phyloP scores from a whole-genome alignment of 306 rosid genomes.

The Senna tora region DNA sequence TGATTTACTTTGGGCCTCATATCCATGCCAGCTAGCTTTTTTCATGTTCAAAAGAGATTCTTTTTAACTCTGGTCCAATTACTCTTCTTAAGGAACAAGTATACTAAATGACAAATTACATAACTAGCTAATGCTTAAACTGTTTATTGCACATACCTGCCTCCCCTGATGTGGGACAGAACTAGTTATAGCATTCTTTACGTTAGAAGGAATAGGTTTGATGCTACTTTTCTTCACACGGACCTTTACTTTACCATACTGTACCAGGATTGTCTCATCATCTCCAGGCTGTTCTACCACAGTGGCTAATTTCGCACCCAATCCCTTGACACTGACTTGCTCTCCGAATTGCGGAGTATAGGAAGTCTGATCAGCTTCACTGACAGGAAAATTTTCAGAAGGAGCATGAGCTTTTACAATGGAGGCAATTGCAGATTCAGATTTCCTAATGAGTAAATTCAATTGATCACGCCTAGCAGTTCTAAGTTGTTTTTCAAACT shows the following conservation, averaged over 20 bases:
- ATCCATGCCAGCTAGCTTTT: slow-evolving; percentile 21
- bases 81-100: slow-evolving; percentile 14
- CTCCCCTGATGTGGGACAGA: slow-evolving; percentile 48
- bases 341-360: slow-evolving; percentile 77
- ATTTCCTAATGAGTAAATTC: slow-evolving; percentile 65
- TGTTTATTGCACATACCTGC: slow-evolving; percentile 57
- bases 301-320: slow-evolving; percentile 75
- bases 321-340: slow-evolving; percentile 67
- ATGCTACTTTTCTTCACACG: slow-evolving; percentile 80
- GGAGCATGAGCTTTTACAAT: slow-evolving; percentile 64
- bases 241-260: slow-evolving; percentile 81
- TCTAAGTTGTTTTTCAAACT: slow-evolving; percentile 70
- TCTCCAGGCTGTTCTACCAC: slow-evolving; percentile 69
- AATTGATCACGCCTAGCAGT: slow-evolving; percentile 52
- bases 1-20: background rate
- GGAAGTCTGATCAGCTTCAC: slow-evolving; percentile 43
- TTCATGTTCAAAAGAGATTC: slow-evolving; percentile 18
- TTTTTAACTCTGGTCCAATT: slow-evolving; percentile 22
- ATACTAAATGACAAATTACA: slow-evolving; percentile 20
- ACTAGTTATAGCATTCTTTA: slow-evolving; percentile 46
- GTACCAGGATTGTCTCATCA: slow-evolving; percentile 72
- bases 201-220: slow-evolving; percentile 51
- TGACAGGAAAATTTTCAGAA: slow-evolving; percentile 38
- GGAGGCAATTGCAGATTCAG: slow-evolving; percentile 75
- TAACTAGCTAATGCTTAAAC: background rate